Evolutionary conservation across 352 stramenopile genomes (phyloP).

Genomic region (Globisporangium heterothallicum): DNA sequence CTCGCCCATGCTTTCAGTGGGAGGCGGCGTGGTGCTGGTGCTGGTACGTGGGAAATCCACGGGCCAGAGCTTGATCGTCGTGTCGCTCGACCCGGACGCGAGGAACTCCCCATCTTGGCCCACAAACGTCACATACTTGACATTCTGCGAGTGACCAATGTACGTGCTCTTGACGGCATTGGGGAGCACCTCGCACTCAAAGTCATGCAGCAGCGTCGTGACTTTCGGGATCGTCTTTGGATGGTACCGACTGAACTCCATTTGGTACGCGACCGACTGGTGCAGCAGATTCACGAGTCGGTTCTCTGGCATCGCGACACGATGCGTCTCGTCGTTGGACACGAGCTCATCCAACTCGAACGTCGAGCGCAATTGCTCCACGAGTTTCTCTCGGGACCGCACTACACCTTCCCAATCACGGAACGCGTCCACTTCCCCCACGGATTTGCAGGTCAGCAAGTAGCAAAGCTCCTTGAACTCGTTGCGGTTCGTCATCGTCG

Average conservation of each 20-base stretch:
- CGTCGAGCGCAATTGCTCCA: constrained; percentile 77
- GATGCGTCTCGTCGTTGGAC: constrained; percentile 32
- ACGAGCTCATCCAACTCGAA: constrained; percentile 77
- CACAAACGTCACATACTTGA: constrained; percentile 87
- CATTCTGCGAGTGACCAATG: constrained; percentile 80
- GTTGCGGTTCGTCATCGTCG: constrained; percentile 60
- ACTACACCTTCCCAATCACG: constrained; percentile 81
- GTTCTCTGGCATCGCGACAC: constrained; percentile 60
- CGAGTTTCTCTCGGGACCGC: constrained; percentile 75
- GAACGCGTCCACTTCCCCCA: constrained; percentile 77
- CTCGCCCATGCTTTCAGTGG: constrained; percentile 31
- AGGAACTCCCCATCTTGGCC: constrained; percentile 79
- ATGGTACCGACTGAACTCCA: constrained; percentile 87
- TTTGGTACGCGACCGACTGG: constrained; percentile 86
- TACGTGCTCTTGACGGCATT: constrained; percentile 86
- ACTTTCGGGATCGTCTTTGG: constrained; percentile 84
- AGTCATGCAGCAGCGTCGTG: constrained; percentile 75
- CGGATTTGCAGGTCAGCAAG: constrained; percentile 84
- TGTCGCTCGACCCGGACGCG: constrained; percentile 80
- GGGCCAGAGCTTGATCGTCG: constrained; percentile 83
- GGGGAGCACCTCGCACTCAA: constrained; percentile 82
- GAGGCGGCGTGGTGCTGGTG: neutral
- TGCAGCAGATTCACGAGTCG: constrained; percentile 77
- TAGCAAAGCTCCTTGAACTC: constrained; percentile 89
- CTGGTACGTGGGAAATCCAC: constrained; percentile 37